Base-by-base conservation (phyloP, 2,329 filamentous ascomycete genomes). In the Chaetomium sp. region DNA sequence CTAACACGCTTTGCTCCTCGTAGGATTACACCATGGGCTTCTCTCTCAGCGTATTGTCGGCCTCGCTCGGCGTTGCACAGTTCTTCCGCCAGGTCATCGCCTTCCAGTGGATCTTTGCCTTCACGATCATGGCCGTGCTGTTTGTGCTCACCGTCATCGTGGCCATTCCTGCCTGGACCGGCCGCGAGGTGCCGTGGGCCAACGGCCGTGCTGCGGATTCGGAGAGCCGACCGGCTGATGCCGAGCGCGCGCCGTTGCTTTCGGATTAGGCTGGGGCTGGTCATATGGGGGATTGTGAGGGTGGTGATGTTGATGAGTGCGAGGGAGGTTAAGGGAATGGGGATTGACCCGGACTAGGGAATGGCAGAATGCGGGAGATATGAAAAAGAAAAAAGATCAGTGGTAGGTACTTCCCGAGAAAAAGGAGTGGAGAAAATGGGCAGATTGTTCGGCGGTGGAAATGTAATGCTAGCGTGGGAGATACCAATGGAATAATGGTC, bases 41-140 rank as follows among this genome's bases (percentile, higher is more conserved):
- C 69, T 84, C 82, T 53, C 78, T 96, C 64, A 87, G 84, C 63
- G 78, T 91, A 45, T 75, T 95, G 47, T 75, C 83, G 1, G 84
- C 89, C 5, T 82, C 89, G 14, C 82, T 95, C 43, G 89, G 88
- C 10, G 82, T 94, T 12, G 80, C 83, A 11, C 91, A 96, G 70
- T 85, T 95, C 73, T 74, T 84, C 50, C 78, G 80, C 65, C 84
- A 90, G 68, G 71, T 86, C 57, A 77, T 95, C 62, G 88, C 89
- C 6, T 77, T 95, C 61, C 91, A 96, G 74, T 95, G 90, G 90
- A 92, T 95, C 71, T 95, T 95, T 69, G 88, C 90, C 37, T 94
- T 95, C 67, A 77, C 84, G 59, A 90, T 95, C 69, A 91, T 92
- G 78, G 81, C 78, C 0, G 68, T 88, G 33, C 80, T 95, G 52